These are phyloP conservation scores for Cordyceps cicadae DNA, from an alignment of 2,329 filamentous ascomycete species.

Conservation along the genomic window DNA sequence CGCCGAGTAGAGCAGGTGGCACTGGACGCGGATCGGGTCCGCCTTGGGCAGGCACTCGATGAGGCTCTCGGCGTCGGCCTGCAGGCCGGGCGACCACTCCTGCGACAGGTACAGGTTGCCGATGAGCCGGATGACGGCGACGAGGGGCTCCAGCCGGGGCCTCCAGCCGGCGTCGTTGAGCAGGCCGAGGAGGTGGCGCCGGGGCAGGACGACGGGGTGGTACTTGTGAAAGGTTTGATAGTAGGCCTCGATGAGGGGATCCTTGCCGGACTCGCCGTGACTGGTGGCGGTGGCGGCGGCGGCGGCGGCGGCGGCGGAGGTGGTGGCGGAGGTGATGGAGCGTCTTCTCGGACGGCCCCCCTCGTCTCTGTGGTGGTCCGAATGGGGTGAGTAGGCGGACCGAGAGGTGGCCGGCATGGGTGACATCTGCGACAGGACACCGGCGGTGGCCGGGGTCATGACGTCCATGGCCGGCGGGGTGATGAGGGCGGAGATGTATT, in stretches of 20 bases:
- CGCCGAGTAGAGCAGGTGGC: slow-evolving; percentile 28
- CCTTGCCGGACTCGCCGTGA: slow-evolving; percentile 2
- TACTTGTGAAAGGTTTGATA: slow-evolving; percentile 28
- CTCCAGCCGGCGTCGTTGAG: slow-evolving; percentile 1
- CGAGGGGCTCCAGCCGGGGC: slow-evolving; percentile 16
- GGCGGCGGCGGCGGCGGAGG: too few relatives aligned
- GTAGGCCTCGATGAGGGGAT: slow-evolving; percentile 25
- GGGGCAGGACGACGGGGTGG: slow-evolving; percentile 24
- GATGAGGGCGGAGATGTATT: neutral
- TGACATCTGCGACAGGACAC: slow-evolving; percentile 1
- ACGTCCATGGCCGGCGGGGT: neutral
- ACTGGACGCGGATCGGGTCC: slow-evolving; percentile 27
- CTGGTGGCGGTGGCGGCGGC: neutral
- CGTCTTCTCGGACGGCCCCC: neutral
- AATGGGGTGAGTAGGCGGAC: neutral
- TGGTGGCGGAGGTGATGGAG: neutral
- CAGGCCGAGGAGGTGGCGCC: slow-evolving; percentile 13
- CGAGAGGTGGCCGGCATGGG: neutral
- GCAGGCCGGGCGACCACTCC: slow-evolving; percentile 9
- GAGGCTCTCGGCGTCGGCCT: slow-evolving; percentile 5
- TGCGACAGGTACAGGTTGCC: slow-evolving; percentile 24
- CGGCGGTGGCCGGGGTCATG: neutral
- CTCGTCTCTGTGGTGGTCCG: neutral
- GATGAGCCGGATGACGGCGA: slow-evolving; percentile 24
- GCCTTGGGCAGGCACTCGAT: slow-evolving; percentile 3